A percentile compares a stretch with the other conserved stretches of the same genome.
These are phyloP conservation scores for Xylaria sp. DNA, from an alignment of 2,329 filamentous ascomycete genomes.

Conservation along the genomic window DNA sequence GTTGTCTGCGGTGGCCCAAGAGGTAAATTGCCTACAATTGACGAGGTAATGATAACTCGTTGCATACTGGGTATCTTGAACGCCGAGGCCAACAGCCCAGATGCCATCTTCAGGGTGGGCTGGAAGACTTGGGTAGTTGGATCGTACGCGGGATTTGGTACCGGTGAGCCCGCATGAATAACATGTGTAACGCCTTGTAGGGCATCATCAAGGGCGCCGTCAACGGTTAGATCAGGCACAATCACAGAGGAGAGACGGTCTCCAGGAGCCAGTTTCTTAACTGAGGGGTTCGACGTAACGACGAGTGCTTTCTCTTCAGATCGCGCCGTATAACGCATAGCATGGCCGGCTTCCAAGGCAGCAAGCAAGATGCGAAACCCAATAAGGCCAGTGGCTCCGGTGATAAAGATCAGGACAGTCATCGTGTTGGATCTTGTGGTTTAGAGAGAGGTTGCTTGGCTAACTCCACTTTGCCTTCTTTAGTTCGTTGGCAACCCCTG, in stretches of 20 bases:
- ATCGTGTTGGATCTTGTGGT: neutral
- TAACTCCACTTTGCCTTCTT: no score
- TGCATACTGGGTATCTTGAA: conserved; percentile 40
- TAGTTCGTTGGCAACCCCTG: no score
- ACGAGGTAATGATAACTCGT: conserved; percentile 46
- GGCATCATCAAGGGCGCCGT: conserved; percentile 44
- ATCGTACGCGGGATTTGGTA: conserved; percentile 37
- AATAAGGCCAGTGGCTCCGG: conserved; percentile 46
- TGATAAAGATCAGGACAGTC: conserved; percentile 41
- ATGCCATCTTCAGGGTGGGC: conserved; percentile 40
- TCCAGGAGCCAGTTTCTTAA: conserved; percentile 34
- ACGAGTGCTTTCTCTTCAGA: conserved; percentile 42
- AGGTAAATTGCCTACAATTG: conserved; percentile 42
- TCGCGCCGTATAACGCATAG: conserved; percentile 44
- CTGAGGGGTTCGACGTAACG: conserved; percentile 43
- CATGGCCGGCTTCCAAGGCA: conserved; percentile 43
- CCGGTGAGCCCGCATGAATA: conserved; percentile 44
- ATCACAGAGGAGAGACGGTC: conserved; percentile 42
- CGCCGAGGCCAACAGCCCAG: conserved; percentile 39
- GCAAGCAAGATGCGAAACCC: conserved; percentile 46
- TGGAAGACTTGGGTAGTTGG: conserved; percentile 41
- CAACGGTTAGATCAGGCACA: conserved; percentile 42
- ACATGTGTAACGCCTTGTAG: conserved; percentile 44
- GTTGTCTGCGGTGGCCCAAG: conserved; percentile 19
- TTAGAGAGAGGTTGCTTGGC: no score